phyloP scores from a whole-genome alignment of 1,139 yeast species.

The Kluyveromyces sp. region DNA sequence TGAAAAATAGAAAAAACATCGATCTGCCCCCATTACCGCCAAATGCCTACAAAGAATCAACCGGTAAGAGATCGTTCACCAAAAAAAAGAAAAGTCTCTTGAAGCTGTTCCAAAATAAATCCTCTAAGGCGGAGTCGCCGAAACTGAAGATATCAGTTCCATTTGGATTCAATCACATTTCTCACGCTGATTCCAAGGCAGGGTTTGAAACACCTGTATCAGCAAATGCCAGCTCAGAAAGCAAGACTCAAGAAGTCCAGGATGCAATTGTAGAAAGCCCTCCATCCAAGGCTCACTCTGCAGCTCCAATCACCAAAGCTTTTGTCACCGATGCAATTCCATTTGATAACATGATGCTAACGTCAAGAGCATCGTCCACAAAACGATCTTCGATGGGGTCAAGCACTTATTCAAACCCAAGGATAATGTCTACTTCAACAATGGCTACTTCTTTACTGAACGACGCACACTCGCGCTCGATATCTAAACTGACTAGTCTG shows the following conservation, averaged over 20 bases:
- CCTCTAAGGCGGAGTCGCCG: slow-evolving; percentile 5
- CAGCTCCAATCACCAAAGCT: slow-evolving; percentile 15
- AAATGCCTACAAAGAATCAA: slow-evolving; percentile 17
- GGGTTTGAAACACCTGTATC: slow-evolving; percentile 1
- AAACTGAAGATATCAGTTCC: slow-evolving; percentile 22
- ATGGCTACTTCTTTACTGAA: slow-evolving; percentile 30
- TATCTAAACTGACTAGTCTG: slow-evolving; percentile 13
- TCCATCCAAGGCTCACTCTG: slow-evolving; percentile 5
- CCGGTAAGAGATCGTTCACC: slow-evolving; percentile 7
- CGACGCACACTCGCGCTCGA: slow-evolving; percentile 17
- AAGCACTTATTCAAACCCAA: slow-evolving; percentile 15
- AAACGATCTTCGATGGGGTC: slow-evolving; percentile 8
- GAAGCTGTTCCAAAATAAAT: slow-evolving; percentile 24
- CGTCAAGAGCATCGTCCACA: slow-evolving; percentile 3
- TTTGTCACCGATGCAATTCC: slow-evolving; percentile 25
- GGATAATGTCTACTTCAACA: slow-evolving; percentile 27
- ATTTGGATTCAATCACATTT: slow-evolving; percentile 28
- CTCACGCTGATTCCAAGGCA: slow-evolving; percentile 25
- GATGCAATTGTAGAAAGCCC: background rate
- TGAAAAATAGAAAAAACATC: slow-evolving; percentile 29
- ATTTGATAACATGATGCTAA: background rate
- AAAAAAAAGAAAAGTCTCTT: slow-evolving; percentile 18
- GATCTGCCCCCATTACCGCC: slow-evolving; percentile 33
- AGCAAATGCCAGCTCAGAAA: background rate
- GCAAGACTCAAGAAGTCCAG: background rate